Percentiles rank a stretch among this genome's conserved stretches.
Evolutionary conservation across 1,139 yeast species (phyloP).

Genomic region (Hemisphaericaspora xylofermentans): DNA sequence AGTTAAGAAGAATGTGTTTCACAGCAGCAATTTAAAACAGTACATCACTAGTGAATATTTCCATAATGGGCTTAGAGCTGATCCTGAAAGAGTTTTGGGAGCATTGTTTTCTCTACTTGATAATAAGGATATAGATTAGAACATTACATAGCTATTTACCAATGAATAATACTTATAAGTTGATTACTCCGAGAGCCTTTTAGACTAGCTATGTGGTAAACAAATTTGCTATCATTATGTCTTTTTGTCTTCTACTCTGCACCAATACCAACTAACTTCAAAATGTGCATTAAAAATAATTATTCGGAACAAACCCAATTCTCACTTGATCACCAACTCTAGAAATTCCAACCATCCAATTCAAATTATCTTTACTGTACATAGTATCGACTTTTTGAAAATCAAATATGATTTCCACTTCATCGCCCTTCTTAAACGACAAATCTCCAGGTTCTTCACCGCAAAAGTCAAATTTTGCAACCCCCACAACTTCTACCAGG

Average conservation of each 20-base stretch:
- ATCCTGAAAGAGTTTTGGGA: slow-evolving; percentile 41
- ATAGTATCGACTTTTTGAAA: slow-evolving; percentile 29
- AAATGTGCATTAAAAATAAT: slow-evolving; percentile 22
- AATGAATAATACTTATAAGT: too few relatives aligned
- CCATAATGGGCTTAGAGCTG: slow-evolving; percentile 51
- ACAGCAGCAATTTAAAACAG: slow-evolving; percentile 37
- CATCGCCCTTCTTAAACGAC: slow-evolving; percentile 37
- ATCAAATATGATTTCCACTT: slow-evolving; percentile 33
- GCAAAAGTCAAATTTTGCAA: slow-evolving; percentile 30
- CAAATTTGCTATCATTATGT: too few relatives aligned
- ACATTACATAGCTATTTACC: too few relatives aligned
- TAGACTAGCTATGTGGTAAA: too few relatives aligned
- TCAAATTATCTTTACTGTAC: slow-evolving; percentile 20
- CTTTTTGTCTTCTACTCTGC: too few relatives aligned
- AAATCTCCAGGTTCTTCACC: slow-evolving; percentile 43
- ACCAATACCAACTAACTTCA: too few relatives aligned
- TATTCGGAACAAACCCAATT: slow-evolving; percentile 44
- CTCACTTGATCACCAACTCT: slow-evolving; percentile 19
- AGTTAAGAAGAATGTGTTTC: slow-evolving; percentile 31
- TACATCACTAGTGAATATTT: slow-evolving; percentile 51
- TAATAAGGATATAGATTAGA: slow-evolving; percentile 40
- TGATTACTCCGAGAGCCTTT: too few relatives aligned
- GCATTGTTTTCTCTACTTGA: slow-evolving; percentile 40
- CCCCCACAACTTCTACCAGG: slow-evolving; percentile 12
- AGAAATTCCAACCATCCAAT: slow-evolving; percentile 38